phyloP scores from a whole-genome alignment of 192 early-diverging fungal species.

The Cetraspora pellucida region DNA sequence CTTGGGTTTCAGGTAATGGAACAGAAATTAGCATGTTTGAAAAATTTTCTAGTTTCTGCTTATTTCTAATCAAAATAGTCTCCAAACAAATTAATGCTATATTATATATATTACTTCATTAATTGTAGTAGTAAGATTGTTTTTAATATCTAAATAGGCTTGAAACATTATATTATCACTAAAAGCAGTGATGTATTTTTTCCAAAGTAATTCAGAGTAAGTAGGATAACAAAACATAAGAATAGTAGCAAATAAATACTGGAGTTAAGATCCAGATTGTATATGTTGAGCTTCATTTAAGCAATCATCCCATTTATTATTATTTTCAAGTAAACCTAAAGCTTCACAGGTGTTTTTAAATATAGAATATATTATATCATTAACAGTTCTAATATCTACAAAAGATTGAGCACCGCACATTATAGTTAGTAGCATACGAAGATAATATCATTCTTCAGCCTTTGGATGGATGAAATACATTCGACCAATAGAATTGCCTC shows the following conservation, averaged over 20 bases:
- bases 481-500: constrained; percentile 27
- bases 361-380: background rate
- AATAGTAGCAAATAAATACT: constrained; percentile 27
- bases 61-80: too few species aligned
- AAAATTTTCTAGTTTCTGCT: too few species aligned
- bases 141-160: too few species aligned
- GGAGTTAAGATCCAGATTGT: constrained; percentile 32
- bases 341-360: constrained; percentile 38
- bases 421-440: constrained; percentile 31
- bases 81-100: too few species aligned
- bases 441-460: constrained; percentile 37
- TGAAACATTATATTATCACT: too few species aligned
- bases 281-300: constrained; percentile 25
- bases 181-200: too few species aligned
- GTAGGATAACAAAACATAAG: constrained; percentile 9
- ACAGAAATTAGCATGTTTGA: constrained; percentile 1
- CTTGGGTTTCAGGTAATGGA: too few species aligned
- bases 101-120: too few species aligned
- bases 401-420: constrained; percentile 32
- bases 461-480: constrained; percentile 31
- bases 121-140: too few species aligned
- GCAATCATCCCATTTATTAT: constrained; percentile 33
- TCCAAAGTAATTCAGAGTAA: constrained; percentile 4
- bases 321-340: constrained; percentile 37
- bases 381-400: too few species aligned